A percentile compares a stretch with the other conserved stretches of the same genome.
These are phyloP conservation scores for Aspergillus fructus DNA, from an alignment of 2,329 filamentous ascomycete species.

Conservation along the genomic window DNA sequence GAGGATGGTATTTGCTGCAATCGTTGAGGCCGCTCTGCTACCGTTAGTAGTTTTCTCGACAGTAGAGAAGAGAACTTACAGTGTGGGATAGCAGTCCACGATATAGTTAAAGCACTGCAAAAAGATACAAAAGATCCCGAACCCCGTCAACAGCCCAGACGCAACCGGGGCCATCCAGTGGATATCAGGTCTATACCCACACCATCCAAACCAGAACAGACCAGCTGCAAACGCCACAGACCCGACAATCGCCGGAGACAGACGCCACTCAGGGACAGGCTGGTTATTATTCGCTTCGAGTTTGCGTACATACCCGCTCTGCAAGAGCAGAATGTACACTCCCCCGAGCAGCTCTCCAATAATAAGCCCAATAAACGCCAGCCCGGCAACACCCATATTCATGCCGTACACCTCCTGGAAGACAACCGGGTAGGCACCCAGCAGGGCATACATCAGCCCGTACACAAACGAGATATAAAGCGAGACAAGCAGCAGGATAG, in stretches of 20 bases:
- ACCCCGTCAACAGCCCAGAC: slow-evolving; percentile 8
- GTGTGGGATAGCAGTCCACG: slow-evolving; percentile 41
- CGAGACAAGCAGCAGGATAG: slow-evolving; percentile 36
- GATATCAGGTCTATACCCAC: slow-evolving; percentile 30
- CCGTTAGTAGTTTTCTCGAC: neutral
- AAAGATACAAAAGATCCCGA: slow-evolving; percentile 15
- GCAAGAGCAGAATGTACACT: slow-evolving; percentile 29
- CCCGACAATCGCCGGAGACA: slow-evolving; percentile 32
- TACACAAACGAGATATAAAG: slow-evolving; percentile 37
- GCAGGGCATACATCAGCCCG: slow-evolving; percentile 33
- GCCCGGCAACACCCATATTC: slow-evolving; percentile 30
- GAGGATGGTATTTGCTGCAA: slow-evolving; percentile 43
- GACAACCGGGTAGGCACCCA: slow-evolving; percentile 32
- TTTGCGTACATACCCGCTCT: slow-evolving; percentile 31
- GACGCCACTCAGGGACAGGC: slow-evolving; percentile 36
- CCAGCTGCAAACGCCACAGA: slow-evolving; percentile 35
- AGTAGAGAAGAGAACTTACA: slow-evolving; percentile 31
- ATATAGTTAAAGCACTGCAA: slow-evolving; percentile 32
- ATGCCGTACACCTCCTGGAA: slow-evolving; percentile 32
- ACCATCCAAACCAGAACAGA: slow-evolving; percentile 42
- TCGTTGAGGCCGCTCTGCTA: slow-evolving; percentile 37
- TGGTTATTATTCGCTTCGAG: slow-evolving; percentile 29
- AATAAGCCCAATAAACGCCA: slow-evolving; percentile 34
- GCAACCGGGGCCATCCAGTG: slow-evolving; percentile 28
- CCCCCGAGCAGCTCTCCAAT: slow-evolving; percentile 31